Conservation (phyloP, 2,329 filamentous ascomycete species). For the Aspergillus puulaauensis region DNA sequence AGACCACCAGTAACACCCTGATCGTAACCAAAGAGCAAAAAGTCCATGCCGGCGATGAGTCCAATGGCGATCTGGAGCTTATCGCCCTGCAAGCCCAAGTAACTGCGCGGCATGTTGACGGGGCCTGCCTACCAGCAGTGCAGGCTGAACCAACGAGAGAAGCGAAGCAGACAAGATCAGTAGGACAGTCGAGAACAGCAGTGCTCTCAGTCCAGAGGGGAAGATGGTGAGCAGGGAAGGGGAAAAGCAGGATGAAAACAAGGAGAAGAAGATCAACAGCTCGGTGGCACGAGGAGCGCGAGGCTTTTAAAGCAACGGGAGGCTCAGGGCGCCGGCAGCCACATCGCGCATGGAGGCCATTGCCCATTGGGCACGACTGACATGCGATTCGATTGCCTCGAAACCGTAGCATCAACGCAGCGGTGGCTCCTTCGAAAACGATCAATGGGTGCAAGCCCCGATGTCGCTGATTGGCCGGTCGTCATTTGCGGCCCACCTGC, state of each 20-base stretch:
- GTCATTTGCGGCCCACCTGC: background rate
- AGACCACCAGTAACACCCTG: slow-evolving; percentile 48
- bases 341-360: background rate
- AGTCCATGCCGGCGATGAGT: slow-evolving; percentile 45
- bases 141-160: background rate
- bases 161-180: background rate
- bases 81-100: slow-evolving; percentile 43
- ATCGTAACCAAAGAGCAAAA: slow-evolving; percentile 39
- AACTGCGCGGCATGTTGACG: slow-evolving; percentile 27
- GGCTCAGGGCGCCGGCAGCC: background rate
- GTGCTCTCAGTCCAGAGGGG: background rate
- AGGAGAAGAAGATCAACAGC: slow-evolving; percentile 12
- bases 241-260: background rate
- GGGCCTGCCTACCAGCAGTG: background rate
- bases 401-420: background rate
- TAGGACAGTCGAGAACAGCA: background rate
- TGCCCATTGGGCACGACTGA: background rate
- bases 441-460: background rate
- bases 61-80: slow-evolving; percentile 45
- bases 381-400: background rate
- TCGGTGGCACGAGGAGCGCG: slow-evolving; percentile 13
- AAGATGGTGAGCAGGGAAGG: background rate
- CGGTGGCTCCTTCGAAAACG: background rate
- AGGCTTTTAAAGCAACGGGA: slow-evolving; percentile 16
- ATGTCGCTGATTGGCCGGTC: background rate